A percentile compares a stretch with the other conserved stretches of the same genome.
Conservation (phyloP, 2,329 filamentous ascomycete species). For the Ascochyta koolunga region DNA sequence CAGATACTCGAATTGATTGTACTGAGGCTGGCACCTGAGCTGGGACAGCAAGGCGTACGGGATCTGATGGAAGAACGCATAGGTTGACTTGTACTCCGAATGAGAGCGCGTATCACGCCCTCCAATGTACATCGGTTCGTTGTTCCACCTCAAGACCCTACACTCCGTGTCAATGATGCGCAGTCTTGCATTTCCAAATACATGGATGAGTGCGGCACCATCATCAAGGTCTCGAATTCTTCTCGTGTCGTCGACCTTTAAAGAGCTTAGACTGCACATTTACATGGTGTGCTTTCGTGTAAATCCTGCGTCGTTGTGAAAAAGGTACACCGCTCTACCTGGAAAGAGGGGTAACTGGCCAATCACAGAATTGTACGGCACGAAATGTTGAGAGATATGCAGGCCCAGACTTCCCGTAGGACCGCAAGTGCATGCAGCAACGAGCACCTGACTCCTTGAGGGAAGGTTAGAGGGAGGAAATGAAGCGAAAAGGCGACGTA, state of each 20-base stretch:
- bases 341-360: conserved; percentile 35
- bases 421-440: conserved; percentile 31
- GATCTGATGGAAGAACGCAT: conserved; percentile 78
- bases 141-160: too few relatives aligned
- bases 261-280: conserved; percentile 7
- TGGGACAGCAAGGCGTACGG: conserved; percentile 72
- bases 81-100: conserved; percentile 30
- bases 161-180: background rate
- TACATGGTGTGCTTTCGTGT: conserved; percentile 26
- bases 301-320: conserved; percentile 33
- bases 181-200: background rate
- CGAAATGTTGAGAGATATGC: conserved; percentile 36
- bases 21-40: conserved; percentile 82
- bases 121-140: background rate
- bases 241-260: conserved; percentile 1
- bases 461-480: conserved; percentile 18
- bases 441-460: conserved; percentile 41
- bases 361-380: conserved; percentile 32
- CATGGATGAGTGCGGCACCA: background rate
- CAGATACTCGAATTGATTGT: conserved; percentile 79
- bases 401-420: conserved; percentile 27
- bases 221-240: background rate
- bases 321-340: conserved; percentile 34
- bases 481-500: conserved; percentile 23
- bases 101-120: background rate